These are phyloP conservation scores for Aurifilum marmelostoma DNA, from an alignment of 2,329 filamentous ascomycete species.

Conservation along the genomic window DNA sequence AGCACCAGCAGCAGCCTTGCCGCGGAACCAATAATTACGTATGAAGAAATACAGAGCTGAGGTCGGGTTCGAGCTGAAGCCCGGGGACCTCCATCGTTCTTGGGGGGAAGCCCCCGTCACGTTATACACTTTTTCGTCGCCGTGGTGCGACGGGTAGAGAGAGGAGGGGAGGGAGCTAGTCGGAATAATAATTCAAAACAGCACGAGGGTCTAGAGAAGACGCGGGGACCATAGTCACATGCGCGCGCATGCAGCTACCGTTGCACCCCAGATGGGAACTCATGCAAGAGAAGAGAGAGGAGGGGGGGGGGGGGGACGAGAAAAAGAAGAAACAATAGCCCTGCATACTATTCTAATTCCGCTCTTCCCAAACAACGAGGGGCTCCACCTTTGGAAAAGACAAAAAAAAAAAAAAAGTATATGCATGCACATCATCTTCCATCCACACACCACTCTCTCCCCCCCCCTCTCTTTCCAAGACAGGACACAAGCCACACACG, in stretches of 20 bases:
- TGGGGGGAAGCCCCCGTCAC: not conserved
- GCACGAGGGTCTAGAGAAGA: not conserved
- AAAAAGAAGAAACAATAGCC: not conserved
- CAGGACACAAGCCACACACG: not conserved
- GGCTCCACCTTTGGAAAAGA: not conserved
- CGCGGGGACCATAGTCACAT: not conserved
- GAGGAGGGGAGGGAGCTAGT: no score
- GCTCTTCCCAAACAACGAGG: not conserved
- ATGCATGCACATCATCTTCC: not conserved
- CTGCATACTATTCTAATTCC: not conserved
- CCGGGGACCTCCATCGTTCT: not conserved
- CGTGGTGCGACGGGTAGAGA: not conserved
- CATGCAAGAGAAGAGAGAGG: not conserved
- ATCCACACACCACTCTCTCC: not conserved
- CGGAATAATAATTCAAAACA: not conserved
- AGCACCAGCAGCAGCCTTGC: not conserved
- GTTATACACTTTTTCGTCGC: not conserved
- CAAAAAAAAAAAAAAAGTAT: no score
- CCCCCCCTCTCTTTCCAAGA: not conserved
- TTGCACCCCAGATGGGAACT: not conserved
- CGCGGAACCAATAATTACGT: not conserved
- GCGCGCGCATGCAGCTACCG: no score
- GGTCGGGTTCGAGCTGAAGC: not conserved
- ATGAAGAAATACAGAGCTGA: not conserved
- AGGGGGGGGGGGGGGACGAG: no score